These are phyloP conservation scores for Paramecium biaurelia DNA, from an alignment of 73 alveolate species.

Conservation along the genomic window DNA sequence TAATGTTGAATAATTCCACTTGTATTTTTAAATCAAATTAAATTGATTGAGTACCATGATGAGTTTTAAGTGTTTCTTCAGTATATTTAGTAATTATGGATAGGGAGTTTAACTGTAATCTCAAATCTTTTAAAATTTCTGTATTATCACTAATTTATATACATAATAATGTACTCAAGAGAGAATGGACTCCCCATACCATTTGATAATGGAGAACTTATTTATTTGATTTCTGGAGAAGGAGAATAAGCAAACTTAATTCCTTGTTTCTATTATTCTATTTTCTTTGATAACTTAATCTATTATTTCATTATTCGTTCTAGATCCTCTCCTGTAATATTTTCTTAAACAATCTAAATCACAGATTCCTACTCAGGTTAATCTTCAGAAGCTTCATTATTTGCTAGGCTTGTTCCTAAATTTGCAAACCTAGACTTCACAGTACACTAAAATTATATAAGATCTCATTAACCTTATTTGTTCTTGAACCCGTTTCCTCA, in stretches of 20 bases:
- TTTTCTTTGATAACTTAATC: background rate
- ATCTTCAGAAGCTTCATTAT: background rate
- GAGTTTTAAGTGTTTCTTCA: background rate
- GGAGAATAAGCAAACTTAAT: background rate
- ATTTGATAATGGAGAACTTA: background rate
- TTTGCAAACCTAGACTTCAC: background rate
- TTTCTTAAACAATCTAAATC: background rate
- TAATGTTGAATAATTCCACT: conserved; percentile 1
- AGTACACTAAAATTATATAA: background rate
- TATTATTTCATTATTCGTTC: background rate
- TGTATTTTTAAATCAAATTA: background rate
- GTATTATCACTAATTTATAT: background rate
- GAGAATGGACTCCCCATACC: background rate
- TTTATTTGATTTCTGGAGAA: background rate
- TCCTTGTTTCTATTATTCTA: background rate
- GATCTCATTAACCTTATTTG: background rate
- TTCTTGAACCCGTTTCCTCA: background rate
- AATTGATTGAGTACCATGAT: background rate
- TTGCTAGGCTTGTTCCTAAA: background rate
- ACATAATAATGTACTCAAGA: background rate
- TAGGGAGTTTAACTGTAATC: background rate
- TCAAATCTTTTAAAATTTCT: background rate
- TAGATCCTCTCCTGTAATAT: background rate
- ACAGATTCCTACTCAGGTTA: background rate
- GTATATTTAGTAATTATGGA: background rate